Evolutionary conservation across 1,284 basidiomycete genomes (phyloP).

Genomic region (Cryptococcus sp.): DNA sequence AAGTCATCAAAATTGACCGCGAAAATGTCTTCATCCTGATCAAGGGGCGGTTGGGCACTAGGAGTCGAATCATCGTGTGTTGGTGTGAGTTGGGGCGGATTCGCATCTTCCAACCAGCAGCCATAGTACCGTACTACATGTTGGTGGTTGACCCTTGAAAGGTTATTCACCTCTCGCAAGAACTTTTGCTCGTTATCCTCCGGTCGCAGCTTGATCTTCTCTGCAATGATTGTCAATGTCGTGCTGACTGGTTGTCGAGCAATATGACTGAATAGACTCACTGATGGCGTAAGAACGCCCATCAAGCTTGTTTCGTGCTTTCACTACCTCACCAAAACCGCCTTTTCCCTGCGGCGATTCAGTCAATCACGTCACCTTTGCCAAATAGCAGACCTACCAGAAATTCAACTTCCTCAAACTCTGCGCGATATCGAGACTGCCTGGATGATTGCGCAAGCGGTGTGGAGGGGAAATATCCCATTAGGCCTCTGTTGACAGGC

Average conservation of each 20-base stretch:
- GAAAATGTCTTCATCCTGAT: slow-evolving; percentile 42
- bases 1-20: slow-evolving; percentile 44
- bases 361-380: not conserved
- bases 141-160: slow-evolving; percentile 82
- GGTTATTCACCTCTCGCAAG: slow-evolving; percentile 85
- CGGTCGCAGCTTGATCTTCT: slow-evolving; percentile 83
- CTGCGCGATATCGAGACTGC: slow-evolving; percentile 48
- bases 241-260: not conserved
- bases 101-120: slow-evolving; percentile 51
- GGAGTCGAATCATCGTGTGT: slow-evolving; percentile 16
- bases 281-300: slow-evolving; percentile 52
- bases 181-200: slow-evolving; percentile 81
- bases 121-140: slow-evolving; percentile 80
- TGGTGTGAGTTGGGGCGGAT: slow-evolving; percentile 25
- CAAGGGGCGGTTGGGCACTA: not conserved
- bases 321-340: slow-evolving; percentile 91
- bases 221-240: slow-evolving; percentile 56
- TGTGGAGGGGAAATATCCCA: slow-evolving; percentile 29
- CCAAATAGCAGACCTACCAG: slow-evolving; percentile 29
- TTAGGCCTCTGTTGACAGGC: slow-evolving; percentile 24
- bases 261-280: slow-evolving; percentile 56
- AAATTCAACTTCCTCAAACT: slow-evolving; percentile 54
- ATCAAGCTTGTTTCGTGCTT: slow-evolving; percentile 77
- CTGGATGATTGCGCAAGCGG: slow-evolving; percentile 18
- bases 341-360: slow-evolving; percentile 69